phyloP scores from a whole-genome alignment of 768 basidiomycete species.

The Leccinum longicurvipes region DNA sequence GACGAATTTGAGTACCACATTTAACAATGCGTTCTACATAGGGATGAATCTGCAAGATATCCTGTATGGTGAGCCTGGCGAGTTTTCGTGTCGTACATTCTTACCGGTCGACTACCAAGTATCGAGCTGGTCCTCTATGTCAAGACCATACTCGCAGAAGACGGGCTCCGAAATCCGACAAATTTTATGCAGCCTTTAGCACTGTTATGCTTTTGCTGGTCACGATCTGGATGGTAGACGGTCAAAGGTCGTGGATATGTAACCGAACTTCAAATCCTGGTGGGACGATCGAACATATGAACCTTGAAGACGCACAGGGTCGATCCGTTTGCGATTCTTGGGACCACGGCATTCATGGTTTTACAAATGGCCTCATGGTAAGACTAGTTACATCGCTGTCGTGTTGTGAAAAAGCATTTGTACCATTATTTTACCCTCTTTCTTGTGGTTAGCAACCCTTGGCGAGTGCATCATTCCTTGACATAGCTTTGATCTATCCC shows the following conservation, averaged over 20 bases:
- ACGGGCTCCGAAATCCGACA: neutral
- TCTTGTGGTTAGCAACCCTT: conserved; percentile 13
- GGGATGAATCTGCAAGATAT: conserved; percentile 14
- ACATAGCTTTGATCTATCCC: neutral
- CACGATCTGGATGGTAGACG: conserved; percentile 2
- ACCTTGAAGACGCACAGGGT: conserved; percentile 16
- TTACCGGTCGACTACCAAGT: neutral
- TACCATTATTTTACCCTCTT: neutral
- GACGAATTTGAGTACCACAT: neutral
- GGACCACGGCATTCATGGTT: conserved; percentile 20
- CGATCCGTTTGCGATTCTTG: conserved; percentile 19
- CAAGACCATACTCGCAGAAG: conserved; percentile 7
- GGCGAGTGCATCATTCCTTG: neutral
- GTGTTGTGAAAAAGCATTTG: neutral
- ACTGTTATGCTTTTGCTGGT: neutral
- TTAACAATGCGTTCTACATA: conserved; percentile 11
- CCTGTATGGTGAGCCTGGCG: conserved; percentile 11
- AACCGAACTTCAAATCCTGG: conserved; percentile 31
- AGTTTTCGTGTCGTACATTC: neutral
- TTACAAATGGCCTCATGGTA: conserved; percentile 24
- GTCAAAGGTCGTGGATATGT: conserved; percentile 31
- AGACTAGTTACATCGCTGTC: conserved; percentile 32
- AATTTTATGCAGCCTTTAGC: conserved; percentile 10
- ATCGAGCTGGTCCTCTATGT: conserved; percentile 14
- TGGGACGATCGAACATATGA: conserved; percentile 29